phyloP scores from a whole-genome alignment of 2,329 filamentous ascomycete species.

The Canariomyces notabilis region DNA sequence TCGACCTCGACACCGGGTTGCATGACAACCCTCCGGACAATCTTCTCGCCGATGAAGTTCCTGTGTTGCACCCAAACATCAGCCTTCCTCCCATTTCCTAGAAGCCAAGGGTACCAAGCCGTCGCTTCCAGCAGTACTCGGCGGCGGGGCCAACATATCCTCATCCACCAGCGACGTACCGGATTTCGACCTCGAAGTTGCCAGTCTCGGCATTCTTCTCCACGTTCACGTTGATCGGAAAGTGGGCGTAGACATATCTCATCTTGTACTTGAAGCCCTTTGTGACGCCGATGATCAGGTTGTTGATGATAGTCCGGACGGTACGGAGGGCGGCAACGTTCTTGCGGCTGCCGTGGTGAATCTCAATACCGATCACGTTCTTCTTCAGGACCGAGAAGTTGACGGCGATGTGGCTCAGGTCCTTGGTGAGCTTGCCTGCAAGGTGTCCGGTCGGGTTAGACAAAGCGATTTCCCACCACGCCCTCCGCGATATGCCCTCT shows the following conservation, averaged over 20 bases:
- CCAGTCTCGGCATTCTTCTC: conserved; percentile 93
- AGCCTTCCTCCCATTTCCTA: conserved; percentile 18
- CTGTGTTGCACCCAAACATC: conserved; percentile 41
- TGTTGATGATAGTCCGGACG: conserved; percentile 97
- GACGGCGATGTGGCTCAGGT: conserved; percentile 93
- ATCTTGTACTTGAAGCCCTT: conserved; percentile 99
- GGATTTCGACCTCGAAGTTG: conserved; percentile 89
- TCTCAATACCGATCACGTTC: conserved; percentile 89
- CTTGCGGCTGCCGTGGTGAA: conserved; percentile 98
- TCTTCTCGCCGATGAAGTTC: conserved; percentile 99
- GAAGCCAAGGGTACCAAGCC: not conserved
- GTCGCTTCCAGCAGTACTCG: not conserved
- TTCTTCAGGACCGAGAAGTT: conserved; percentile 87
- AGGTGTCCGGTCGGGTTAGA: conserved; percentile 34
- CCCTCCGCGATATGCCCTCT: conserved; percentile 12
- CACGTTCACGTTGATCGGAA: conserved; percentile 99
- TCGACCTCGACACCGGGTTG: conserved; percentile 85
- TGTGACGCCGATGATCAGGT: conserved; percentile 96
- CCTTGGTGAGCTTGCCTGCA: conserved; percentile 96
- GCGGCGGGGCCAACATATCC: conserved; percentile 9
- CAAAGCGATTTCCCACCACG: conserved; percentile 30
- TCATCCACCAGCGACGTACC: conserved; percentile 54
- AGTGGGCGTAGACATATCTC: conserved; percentile 99
- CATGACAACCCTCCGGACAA: conserved; percentile 88
- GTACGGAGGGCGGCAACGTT: conserved; percentile 96